phyloP scores from a whole-genome alignment of 495 filamentous ascomycete genomes.

The Bacidia rubella region DNA sequence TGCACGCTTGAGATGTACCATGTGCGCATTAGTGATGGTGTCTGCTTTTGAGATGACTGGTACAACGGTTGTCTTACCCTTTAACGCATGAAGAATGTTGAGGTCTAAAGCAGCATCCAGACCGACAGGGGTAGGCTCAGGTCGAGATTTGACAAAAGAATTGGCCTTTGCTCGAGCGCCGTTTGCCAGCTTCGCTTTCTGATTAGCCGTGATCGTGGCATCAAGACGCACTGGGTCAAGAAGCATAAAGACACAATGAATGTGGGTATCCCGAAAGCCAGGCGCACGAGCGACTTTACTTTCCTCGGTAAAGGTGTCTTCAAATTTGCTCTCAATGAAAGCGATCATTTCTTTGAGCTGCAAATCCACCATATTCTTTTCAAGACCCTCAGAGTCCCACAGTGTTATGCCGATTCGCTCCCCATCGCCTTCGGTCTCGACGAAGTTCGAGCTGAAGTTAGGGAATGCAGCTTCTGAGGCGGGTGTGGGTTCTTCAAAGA shows the following conservation, averaged over 20 bases:
- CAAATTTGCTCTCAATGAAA: constrained; percentile 95
- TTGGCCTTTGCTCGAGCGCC: constrained; percentile 34
- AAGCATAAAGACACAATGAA: constrained; percentile 88
- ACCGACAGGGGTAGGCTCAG: constrained; percentile 35
- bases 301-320: constrained; percentile 94
- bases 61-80: constrained; percentile 92
- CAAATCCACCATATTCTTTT: constrained; percentile 85
- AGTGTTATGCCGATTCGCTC: constrained; percentile 88
- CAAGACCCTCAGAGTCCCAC: constrained; percentile 90
- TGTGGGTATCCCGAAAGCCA: constrained; percentile 88
- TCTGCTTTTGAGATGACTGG: constrained; percentile 96
- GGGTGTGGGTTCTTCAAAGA: constrained; percentile 32
- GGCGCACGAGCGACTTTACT: constrained; percentile 92
- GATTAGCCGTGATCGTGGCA: constrained; percentile 59
- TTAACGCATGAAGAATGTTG: constrained; percentile 72
- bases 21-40: constrained; percentile 84
- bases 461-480: constrained; percentile 35
- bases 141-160: constrained; percentile 21
- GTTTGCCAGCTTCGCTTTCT: constrained; percentile 41
- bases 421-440: constrained; percentile 88
- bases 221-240: constrained; percentile 83
- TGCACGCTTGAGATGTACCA: constrained; percentile 80
- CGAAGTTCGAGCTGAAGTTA: constrained; percentile 70
- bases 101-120: constrained; percentile 85
- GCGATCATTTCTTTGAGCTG: constrained; percentile 81